These are phyloP conservation scores for Pseudevernia furfuracea DNA, from an alignment of 495 filamentous ascomycete species.

Conservation along the genomic window DNA sequence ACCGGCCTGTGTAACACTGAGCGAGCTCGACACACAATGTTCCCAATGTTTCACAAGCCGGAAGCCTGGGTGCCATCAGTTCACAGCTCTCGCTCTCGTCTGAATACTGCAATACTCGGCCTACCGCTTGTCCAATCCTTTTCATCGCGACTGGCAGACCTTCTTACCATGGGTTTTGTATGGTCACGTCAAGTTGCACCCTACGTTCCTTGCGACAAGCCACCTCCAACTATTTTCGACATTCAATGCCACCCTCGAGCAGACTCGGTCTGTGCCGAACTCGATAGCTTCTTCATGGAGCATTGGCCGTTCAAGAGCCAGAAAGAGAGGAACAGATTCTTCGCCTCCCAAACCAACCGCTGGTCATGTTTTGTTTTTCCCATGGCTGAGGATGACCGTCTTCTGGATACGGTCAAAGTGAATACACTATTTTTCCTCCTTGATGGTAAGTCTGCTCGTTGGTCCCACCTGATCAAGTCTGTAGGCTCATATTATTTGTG, in stretches of 20 bases:
- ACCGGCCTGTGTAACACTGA: background rate
- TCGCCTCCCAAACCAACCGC: conserved; percentile 30
- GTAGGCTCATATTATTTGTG: background rate
- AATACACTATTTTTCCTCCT: conserved; percentile 32
- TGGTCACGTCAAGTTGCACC: background rate
- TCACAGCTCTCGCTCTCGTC: background rate
- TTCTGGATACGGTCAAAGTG: conserved; percentile 28
- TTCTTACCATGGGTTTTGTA: conserved; percentile 2
- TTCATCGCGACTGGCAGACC: background rate
- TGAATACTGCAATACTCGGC: background rate
- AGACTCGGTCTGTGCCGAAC: conserved; percentile 19
- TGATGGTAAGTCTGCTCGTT: conserved; percentile 28
- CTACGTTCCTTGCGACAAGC: conserved; percentile 10
- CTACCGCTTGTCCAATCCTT: conserved; percentile 4
- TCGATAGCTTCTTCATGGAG: conserved; percentile 34
- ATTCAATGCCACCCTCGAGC: conserved; percentile 9
- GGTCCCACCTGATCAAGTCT: background rate
- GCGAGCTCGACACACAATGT: background rate
- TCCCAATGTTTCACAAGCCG: conserved; percentile 4
- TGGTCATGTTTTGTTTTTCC: conserved; percentile 35
- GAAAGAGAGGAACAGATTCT: conserved; percentile 29
- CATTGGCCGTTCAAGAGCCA: conserved; percentile 32
- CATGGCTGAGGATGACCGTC: conserved; percentile 31
- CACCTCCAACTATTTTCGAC: conserved; percentile 8
- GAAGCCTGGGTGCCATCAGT: background rate